A percentile compares a stretch with the other conserved stretches of the same genome.
These are phyloP conservation scores for Persicaria tinctoria DNA, from an alignment of 148 eudicot species.

Conservation along the genomic window DNA sequence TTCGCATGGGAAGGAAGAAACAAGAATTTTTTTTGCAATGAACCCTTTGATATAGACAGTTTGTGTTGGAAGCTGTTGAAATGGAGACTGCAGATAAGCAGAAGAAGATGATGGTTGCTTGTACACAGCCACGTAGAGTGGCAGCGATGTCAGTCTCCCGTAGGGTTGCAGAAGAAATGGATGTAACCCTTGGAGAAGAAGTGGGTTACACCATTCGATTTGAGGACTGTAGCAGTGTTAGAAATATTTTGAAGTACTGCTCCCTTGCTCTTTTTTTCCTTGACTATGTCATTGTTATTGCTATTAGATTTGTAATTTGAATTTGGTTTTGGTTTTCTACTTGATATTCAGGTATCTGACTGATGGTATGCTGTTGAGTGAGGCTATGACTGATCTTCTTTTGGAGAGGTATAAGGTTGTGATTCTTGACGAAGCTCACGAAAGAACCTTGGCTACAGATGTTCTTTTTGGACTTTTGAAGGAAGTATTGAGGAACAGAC, in stretches of 20 bases:
- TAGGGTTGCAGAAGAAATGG: slow-evolving; percentile 97
- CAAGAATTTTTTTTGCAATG: too few species aligned
- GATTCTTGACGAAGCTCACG: slow-evolving; percentile 92
- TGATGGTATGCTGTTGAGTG: slow-evolving; percentile 93
- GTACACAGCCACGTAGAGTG: slow-evolving; percentile 97
- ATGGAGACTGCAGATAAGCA: slow-evolving; percentile 54
- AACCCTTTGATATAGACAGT: too few species aligned
- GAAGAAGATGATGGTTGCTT: slow-evolving; percentile 67
- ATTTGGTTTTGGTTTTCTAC: slow-evolving; percentile 2
- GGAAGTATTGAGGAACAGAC: slow-evolving; percentile 70
- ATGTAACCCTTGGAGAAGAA: slow-evolving; percentile 92
- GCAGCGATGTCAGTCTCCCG: slow-evolving; percentile 99
- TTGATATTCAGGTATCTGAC: slow-evolving; percentile 56
- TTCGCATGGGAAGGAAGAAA: too few species aligned
- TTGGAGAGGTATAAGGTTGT: slow-evolving; percentile 76
- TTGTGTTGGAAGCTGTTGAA: slow-evolving; percentile 86
- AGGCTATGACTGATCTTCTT: slow-evolving; percentile 95
- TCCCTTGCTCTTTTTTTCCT: background rate
- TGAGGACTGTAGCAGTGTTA: slow-evolving; percentile 77
- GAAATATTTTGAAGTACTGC: slow-evolving; percentile 69
- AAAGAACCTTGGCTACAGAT: slow-evolving; percentile 87
- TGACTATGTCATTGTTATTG: background rate
- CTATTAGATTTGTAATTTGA: background rate
- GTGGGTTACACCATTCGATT: slow-evolving; percentile 93
- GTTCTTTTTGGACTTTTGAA: slow-evolving; percentile 84